Evolutionary conservation across 495 filamentous ascomycete species (phyloP).

Genomic region (Cercophora scortea): DNA sequence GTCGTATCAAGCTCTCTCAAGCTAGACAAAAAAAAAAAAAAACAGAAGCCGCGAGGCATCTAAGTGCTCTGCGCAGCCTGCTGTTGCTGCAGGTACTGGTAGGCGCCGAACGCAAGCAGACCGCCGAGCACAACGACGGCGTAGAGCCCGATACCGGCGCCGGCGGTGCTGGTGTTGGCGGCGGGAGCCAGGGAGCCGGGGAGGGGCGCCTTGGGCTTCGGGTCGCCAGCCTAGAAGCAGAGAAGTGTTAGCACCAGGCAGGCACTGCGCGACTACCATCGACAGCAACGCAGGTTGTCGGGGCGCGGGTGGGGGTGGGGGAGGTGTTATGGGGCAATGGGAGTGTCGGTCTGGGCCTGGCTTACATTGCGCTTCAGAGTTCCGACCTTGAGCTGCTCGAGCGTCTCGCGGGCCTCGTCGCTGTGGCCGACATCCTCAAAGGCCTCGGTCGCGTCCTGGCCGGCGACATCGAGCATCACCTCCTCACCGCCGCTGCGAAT

Average conservation of each 20-base stretch:
- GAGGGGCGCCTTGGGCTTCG: conserved; percentile 52
- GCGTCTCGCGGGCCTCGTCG: conserved; percentile 94
- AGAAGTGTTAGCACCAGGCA: no score
- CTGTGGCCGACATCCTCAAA: conserved; percentile 99
- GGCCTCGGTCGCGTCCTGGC: conserved; percentile 94
- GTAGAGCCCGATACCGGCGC: conserved; percentile 76
- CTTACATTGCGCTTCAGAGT: conserved; percentile 78
- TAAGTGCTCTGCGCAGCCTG: conserved; percentile 33
- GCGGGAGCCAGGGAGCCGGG: conserved; percentile 38
- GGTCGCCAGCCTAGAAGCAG: conserved; percentile 67
- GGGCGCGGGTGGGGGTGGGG: neutral
- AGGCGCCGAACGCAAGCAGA: conserved; percentile 69
- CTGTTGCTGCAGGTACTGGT: conserved; percentile 73
- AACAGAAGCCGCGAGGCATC: neutral
- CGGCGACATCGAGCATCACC: conserved; percentile 91
- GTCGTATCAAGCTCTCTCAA: no score
- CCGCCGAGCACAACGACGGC: conserved; percentile 73
- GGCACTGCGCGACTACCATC: no score
- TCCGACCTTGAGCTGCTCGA: conserved; percentile 71
- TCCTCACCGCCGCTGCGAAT: conserved; percentile 84
- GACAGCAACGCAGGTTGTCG: no score
- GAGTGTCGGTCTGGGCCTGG: neutral
- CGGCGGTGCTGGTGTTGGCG: conserved; percentile 42
- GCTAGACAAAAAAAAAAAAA: no score
- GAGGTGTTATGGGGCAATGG: neutral